Conservation (phyloP, 2,329 filamentous ascomycete genomes). For the Davidsoniella australis region DNA sequence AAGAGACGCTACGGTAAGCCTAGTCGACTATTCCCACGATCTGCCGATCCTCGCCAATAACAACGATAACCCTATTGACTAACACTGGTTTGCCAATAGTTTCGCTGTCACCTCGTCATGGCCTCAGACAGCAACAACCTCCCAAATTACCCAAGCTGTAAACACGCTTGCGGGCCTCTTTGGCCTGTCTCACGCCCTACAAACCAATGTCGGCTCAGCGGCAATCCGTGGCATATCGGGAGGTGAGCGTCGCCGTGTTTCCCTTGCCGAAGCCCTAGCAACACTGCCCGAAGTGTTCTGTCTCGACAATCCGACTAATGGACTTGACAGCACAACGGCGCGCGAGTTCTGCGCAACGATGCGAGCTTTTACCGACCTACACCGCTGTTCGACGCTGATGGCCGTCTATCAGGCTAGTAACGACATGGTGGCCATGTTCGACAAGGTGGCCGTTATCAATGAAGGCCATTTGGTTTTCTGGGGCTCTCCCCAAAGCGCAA, state of each 20-base stretch:
- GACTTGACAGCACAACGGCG: conserved; percentile 10
- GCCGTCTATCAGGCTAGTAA: conserved; percentile 11
- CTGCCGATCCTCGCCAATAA: too few species aligned
- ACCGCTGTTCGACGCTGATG: conserved; percentile 8
- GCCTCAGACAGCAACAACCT: conserved; percentile 43
- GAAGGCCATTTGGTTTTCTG: conserved; percentile 35
- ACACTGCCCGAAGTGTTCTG: conserved; percentile 8
- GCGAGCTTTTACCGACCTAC: conserved; percentile 8
- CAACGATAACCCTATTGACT: too few species aligned
- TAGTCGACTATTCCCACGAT: too few species aligned
- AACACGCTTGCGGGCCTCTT: conserved; percentile 23
- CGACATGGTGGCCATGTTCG: conserved; percentile 7
- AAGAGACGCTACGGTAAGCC: conserved; percentile 35
- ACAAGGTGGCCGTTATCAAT: conserved; percentile 11
- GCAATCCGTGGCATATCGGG: conserved; percentile 46
- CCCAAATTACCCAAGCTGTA: conserved; percentile 16
- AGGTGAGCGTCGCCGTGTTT: conserved; percentile 56
- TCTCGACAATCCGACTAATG: conserved; percentile 12
- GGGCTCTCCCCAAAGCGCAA: conserved; percentile 44
- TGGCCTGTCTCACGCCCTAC: conserved; percentile 51
- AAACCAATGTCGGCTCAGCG: conserved; percentile 54
- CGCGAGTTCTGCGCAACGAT: conserved; percentile 7
- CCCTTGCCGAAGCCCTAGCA: conserved; percentile 50
- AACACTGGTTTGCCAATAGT: too few species aligned
- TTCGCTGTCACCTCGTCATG: conserved; percentile 44